Evolutionary conservation across 331 rosid species (phyloP).

Genomic region (Pyrus hybrid): DNA sequence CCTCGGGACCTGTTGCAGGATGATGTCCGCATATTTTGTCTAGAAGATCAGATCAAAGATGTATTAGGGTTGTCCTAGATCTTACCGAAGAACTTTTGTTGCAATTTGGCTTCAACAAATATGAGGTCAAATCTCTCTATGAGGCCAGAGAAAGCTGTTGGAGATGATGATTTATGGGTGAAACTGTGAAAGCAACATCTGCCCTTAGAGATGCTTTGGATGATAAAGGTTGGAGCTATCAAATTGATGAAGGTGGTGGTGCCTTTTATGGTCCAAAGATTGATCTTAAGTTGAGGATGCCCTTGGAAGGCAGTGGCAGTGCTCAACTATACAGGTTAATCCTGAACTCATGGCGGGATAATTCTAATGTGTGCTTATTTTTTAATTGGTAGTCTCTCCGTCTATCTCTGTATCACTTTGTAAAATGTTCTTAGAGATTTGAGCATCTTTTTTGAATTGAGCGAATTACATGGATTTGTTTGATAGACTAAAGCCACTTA

Average conservation of each 20-base stretch:
- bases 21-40: conserved; percentile 94
- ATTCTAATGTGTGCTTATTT: conserved; percentile 38
- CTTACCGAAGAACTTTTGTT: conserved; percentile 67
- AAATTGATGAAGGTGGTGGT: conserved; percentile 95
- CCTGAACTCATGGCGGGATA: conserved; percentile 2
- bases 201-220: conserved; percentile 86
- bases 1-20: conserved; percentile 49
- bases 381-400: conserved; percentile 44
- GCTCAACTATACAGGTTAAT: conserved; percentile 92
- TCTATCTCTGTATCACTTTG: not conserved
- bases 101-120: conserved; percentile 85
- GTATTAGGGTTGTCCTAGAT: conserved; percentile 87
- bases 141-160: conserved; percentile 25
- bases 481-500: no score
- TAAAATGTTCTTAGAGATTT: not conserved
- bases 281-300: conserved; percentile 97
- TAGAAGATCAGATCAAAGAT: conserved; percentile 83
- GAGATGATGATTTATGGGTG: conserved; percentile 78
- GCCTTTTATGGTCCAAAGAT: conserved; percentile 98
- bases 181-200: conserved; percentile 44
- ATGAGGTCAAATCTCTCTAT: conserved; percentile 89
- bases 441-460: conserved; percentile 8
- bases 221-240: conserved; percentile 85
- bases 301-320: conserved; percentile 98
- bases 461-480: not conserved